Percentiles rank a stretch among this genome's conserved stretches.
These are phyloP conservation scores for Melocanna baccifera DNA, from an alignment of 176 grass and related monocot species.

Conservation along the genomic window DNA sequence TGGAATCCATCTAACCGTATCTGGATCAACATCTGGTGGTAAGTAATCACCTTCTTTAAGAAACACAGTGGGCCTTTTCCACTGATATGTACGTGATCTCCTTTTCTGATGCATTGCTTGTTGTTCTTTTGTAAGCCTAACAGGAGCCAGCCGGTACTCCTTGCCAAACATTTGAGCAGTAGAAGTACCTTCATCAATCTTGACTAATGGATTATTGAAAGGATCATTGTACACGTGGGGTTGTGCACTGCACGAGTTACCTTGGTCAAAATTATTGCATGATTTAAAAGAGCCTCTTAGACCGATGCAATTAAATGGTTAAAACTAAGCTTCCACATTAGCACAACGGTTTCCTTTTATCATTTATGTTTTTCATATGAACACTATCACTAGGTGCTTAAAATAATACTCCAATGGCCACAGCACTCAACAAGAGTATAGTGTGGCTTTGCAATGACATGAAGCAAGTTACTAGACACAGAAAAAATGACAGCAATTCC, in stretches of 20 bases:
- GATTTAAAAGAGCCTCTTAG: constrained; percentile 2
- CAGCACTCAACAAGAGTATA: neutral
- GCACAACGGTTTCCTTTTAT: neutral
- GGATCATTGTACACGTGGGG: constrained; percentile 62
- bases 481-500: neutral
- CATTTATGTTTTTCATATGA: neutral
- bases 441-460: constrained; percentile 19
- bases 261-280: constrained; percentile 16
- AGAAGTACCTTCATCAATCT: constrained; percentile 62
- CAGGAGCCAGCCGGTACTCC: constrained; percentile 69
- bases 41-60: constrained; percentile 93
- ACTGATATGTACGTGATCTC: constrained; percentile 74
- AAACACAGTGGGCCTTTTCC: constrained; percentile 92
- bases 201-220: constrained; percentile 89
- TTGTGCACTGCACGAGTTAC: constrained; percentile 61
- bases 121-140: constrained; percentile 80
- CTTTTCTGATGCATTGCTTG: constrained; percentile 82
- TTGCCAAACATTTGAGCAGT: constrained; percentile 93
- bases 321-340: constrained; percentile 1
- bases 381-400: neutral
- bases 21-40: constrained; percentile 84
- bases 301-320: neutral
- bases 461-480: constrained; percentile 19
- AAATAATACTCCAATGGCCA: neutral
- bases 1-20: constrained; percentile 86